These are phyloP conservation scores for Claviceps sp. DNA, from an alignment of 2,329 filamentous ascomycete species.

Conservation along the genomic window DNA sequence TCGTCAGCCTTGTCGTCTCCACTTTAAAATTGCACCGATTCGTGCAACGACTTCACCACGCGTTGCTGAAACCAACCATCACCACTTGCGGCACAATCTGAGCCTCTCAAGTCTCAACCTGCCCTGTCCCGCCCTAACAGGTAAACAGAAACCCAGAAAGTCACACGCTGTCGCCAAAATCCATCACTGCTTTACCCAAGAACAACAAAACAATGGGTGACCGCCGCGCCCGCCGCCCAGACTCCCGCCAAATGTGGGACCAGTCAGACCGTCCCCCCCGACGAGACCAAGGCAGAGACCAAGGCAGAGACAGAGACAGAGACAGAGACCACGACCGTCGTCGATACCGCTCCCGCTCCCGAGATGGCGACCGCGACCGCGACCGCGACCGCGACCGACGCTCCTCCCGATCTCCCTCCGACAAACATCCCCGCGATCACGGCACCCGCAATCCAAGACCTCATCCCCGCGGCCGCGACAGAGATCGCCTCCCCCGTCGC, in stretches of 20 bases:
- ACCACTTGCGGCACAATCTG: background rate
- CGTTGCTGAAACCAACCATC: background rate
- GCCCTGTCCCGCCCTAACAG: too few species aligned
- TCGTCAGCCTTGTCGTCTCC: background rate
- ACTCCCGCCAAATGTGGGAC: slow-evolving; percentile 51
- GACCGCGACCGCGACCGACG: slow-evolving; percentile 19
- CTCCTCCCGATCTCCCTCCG: slow-evolving; percentile 13
- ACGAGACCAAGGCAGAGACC: background rate
- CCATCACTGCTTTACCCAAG: background rate
- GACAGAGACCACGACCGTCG: slow-evolving; percentile 17
- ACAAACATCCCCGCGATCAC: slow-evolving; percentile 6
- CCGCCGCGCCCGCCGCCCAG: slow-evolving; percentile 24
- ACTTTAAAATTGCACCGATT: background rate
- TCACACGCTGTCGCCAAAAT: background rate
- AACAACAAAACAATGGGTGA: slow-evolving; percentile 17
- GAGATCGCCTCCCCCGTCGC: slow-evolving; percentile 18
- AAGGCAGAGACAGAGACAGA: too few species aligned
- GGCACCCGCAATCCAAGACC: slow-evolving; percentile 4
- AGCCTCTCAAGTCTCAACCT: background rate
- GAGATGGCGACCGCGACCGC: slow-evolving; percentile 21
- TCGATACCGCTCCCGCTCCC: slow-evolving; percentile 16
- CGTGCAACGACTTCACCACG: background rate
- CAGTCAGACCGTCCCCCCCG: slow-evolving; percentile 29
- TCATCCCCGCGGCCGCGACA: slow-evolving; percentile 10
- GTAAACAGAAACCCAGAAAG: background rate